phyloP scores from a whole-genome alignment of 176 grass and related monocot species.

The Lolium multiflorum region DNA sequence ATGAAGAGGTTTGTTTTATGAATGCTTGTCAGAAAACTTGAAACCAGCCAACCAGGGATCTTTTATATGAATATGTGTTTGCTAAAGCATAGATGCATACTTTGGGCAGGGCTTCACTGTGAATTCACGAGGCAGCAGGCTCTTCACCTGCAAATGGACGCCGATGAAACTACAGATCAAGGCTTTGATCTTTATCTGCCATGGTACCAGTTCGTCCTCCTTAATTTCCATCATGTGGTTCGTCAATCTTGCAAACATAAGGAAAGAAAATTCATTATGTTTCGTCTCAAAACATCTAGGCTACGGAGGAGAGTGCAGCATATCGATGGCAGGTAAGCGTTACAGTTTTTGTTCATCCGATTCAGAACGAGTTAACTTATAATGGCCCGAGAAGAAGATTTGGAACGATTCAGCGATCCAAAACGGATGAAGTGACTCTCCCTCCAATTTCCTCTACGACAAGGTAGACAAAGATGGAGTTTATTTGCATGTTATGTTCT shows the following conservation, averaged over 20 bases:
- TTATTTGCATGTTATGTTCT: too few species aligned
- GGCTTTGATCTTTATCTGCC: slow-evolving; percentile 60
- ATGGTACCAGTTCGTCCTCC: neutral
- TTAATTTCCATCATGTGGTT: neutral
- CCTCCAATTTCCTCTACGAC: too few species aligned
- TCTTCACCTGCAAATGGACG: slow-evolving; percentile 75
- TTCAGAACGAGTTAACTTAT: neutral
- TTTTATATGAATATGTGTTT: neutral
- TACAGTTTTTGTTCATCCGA: neutral
- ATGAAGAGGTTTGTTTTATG: slow-evolving; percentile 10
- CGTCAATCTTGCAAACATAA: neutral
- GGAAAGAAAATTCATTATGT: neutral
- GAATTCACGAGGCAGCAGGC: slow-evolving; percentile 51
- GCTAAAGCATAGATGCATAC: neutral
- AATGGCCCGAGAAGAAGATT: too few species aligned
- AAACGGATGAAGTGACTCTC: neutral
- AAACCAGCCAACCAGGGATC: neutral
- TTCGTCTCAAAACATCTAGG: neutral
- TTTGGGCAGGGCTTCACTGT: slow-evolving; percentile 55
- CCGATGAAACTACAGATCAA: slow-evolving; percentile 39
- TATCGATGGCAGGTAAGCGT: slow-evolving; percentile 26
- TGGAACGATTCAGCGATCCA: neutral
- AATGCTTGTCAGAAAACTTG: neutral
- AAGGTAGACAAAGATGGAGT: too few species aligned
- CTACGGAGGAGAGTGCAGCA: slow-evolving; percentile 32